Evolutionary conservation across 768 basidiomycete genomes (phyloP).

Genomic region (Ramaria rubella): DNA sequence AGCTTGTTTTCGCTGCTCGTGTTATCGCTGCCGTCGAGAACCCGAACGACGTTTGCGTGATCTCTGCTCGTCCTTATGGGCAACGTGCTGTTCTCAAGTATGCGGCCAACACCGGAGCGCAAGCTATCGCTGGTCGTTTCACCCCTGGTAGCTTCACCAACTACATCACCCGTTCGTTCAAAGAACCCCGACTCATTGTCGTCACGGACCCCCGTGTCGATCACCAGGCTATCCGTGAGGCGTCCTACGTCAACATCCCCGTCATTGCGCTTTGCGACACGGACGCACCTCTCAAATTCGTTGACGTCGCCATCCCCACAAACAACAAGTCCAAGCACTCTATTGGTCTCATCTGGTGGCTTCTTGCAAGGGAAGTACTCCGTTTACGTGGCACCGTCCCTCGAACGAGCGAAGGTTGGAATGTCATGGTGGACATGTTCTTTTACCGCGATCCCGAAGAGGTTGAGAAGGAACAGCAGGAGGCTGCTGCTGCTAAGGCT

Average conservation of each 20-base stretch:
- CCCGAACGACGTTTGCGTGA: slow-evolving; percentile 96
- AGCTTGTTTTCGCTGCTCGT: slow-evolving; percentile 95
- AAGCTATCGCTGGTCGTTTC: slow-evolving; percentile 98
- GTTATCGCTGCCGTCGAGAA: slow-evolving; percentile 97
- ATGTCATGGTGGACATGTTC: slow-evolving; percentile 99
- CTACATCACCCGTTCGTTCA: slow-evolving; percentile 99
- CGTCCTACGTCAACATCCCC: slow-evolving; percentile 99
- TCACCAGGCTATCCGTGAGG: slow-evolving; percentile 99
- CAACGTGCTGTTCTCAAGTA: slow-evolving; percentile 99
- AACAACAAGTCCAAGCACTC: slow-evolving; percentile 99
- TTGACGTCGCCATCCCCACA: slow-evolving; percentile 97
- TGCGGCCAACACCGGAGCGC: slow-evolving; percentile 95
- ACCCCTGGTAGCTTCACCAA: slow-evolving; percentile 99
- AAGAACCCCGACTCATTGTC: slow-evolving; percentile 96
- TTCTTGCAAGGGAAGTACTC: slow-evolving; percentile 95
- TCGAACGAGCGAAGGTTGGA: slow-evolving; percentile 89
- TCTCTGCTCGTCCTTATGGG: slow-evolving; percentile 97
- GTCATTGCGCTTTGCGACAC: slow-evolving; percentile 99
- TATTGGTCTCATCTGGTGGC: slow-evolving; percentile 96
- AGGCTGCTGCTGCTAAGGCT: slow-evolving; percentile 81
- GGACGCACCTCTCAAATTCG: slow-evolving; percentile 94
- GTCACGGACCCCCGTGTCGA: slow-evolving; percentile 99
- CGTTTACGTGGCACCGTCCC: slow-evolving; percentile 91
- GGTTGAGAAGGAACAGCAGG: slow-evolving; percentile 95
- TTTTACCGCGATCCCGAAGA: slow-evolving; percentile 99